Evolutionary conservation across 345 rosid species (phyloP), one percentile per base, ranked within the genome.

Genomic region (Salix udensis): DNA sequence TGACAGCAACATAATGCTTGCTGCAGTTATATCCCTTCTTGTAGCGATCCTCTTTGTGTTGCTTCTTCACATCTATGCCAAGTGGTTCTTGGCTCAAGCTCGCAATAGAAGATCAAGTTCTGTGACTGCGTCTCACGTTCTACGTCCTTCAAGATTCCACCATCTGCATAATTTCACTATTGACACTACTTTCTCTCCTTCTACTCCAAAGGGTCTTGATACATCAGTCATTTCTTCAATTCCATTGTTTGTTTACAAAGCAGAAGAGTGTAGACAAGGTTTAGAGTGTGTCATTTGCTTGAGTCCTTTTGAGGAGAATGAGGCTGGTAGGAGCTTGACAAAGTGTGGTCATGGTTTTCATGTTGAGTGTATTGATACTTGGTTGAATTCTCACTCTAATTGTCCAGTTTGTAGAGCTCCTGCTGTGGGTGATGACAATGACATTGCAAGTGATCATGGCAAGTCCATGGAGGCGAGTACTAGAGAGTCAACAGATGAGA

Each of bases 41-140:
- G 70, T 92, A 16, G 96, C 89, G 9, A 86, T 92, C 80, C 91
- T 94, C 79, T 91, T 92, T 67, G 92, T 94, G 68, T 55, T 92
- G 65, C 88, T 94, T 74, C 97, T 94, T 78, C 96, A 94, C 76
- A 77, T 94, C 82, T 94, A 94, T 72, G 94, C 98, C 82, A 86
- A 84, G 72, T 91, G 88, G 84, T 88, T 86, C 89, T 82, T 88
- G 75, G 82, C 88, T 9, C 88, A 81, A 26, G 82, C 91, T 67
- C 86, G 82, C 61, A 84, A 44, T 2, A 69, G 82, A 21, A 73
- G 78, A 10, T 62, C 79, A 30, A 68, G 75, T 64, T 78, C 88
- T 34, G 68, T 65, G 8, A 76, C 89, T 18, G 75, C 78, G 9
- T 74, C 87, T 68, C 80, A 82, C 31, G 80, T 69, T 73, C 76